Base-by-base conservation (phyloP, 257 asterid genomes). In the Solanum rostratum region DNA sequence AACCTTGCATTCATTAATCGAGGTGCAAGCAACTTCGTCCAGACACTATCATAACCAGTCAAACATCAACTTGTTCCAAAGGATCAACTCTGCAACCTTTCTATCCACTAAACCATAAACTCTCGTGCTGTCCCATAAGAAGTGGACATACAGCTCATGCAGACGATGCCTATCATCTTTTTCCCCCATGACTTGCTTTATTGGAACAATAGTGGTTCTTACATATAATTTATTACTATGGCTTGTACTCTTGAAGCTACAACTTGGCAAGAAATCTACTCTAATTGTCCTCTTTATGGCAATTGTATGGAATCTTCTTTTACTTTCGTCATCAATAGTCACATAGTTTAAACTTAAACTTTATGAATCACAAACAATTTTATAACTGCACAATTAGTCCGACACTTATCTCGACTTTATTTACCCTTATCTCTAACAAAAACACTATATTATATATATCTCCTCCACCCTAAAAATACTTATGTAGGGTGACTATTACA, bases 81-180 rank as follows among this genome's bases (percentile, higher is more conserved):
- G 43, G 45, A 76, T 76, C 62, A 49, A 76, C 82, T 49, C 33
- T 24, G 62, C 15, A 76, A 50, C 45, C 69, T 68, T 83, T 83
- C 39, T 83, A 68, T 83, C 85, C 81, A 46, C 41, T 65, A 63
- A 83, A 41, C 63, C 85, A 66, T 13, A 65, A 62, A 60, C 59
- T 24, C 18, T 59, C 63, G 45, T 82, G 37, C 79, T 4, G 79
- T 62, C 30, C 69, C 80, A 68, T 46, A 65, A 68, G 49, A 19
- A 30, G 85, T 68, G 79, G 79, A 19, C 79, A 66, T 83, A 50
- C 69, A 83, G 68, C 81, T 83, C 85, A 83, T 66, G 80, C 65
- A 66, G 54, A 52, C 39, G 39, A 18, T 83, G 78, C 45, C 41
- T 15, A 29, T 63, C 30, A 83, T 49, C 81, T 69, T 68, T 76